A percentile compares a stretch with the other conserved stretches of the same genome.
These are phyloP conservation scores for Trichoderma harzianum DNA, from an alignment of 2,329 filamentous ascomycete genomes.

Conservation along the genomic window DNA sequence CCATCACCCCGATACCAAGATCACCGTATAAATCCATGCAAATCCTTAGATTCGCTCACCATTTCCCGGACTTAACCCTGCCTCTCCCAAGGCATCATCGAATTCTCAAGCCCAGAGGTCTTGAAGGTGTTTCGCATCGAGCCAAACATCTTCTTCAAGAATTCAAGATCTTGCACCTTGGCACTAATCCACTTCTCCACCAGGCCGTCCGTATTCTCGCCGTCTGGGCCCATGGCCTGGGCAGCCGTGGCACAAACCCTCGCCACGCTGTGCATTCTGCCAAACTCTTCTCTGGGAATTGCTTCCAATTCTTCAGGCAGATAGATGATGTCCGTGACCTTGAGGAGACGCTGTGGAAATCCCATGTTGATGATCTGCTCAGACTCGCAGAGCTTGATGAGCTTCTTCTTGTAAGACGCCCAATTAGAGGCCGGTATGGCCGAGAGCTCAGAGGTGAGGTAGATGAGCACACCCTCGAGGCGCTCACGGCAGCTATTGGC, in stretches of 20 bases:
- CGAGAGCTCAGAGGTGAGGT: constrained; percentile 13
- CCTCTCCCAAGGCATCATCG: neutral
- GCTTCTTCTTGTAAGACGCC: constrained; percentile 25
- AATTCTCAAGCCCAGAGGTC: neutral
- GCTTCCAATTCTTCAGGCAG: constrained; percentile 29
- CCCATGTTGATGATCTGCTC: constrained; percentile 14
- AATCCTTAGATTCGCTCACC: neutral
- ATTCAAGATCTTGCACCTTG: constrained; percentile 27
- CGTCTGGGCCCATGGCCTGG: constrained; percentile 24
- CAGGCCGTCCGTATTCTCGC: constrained; percentile 21
- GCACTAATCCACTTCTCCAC: constrained; percentile 26
- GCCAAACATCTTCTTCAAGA: constrained; percentile 24
- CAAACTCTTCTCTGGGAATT: constrained; percentile 25
- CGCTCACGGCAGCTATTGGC: constrained; percentile 7
- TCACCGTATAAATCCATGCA: neutral
- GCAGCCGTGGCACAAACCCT: constrained; percentile 28
- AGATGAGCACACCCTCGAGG: neutral
- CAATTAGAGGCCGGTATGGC: constrained; percentile 24
- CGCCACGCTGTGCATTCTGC: constrained; percentile 26
- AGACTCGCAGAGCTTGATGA: constrained; percentile 21
- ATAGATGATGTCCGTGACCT: constrained; percentile 27
- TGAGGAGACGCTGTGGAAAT: constrained; percentile 24
- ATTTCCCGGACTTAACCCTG: neutral
- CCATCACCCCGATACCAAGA: neutral
- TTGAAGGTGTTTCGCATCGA: neutral